Evolutionary conservation across 1,284 basidiomycete species (phyloP), one percentile per base, ranked within the genome.

Genomic region (Microstroma glucosiphilum): DNA sequence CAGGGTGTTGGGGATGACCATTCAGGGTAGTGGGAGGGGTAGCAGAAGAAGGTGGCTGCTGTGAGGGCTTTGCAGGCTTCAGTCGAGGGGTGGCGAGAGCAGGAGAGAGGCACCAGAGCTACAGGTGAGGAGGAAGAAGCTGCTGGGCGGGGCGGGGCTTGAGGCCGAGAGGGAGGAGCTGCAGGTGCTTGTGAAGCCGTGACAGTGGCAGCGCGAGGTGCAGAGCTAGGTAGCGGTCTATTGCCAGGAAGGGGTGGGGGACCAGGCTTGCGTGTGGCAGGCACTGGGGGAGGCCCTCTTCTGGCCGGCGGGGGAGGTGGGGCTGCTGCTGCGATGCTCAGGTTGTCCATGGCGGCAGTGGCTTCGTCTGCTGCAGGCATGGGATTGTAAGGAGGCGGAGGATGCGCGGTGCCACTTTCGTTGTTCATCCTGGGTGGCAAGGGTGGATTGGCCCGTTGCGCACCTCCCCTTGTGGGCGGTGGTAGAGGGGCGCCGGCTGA

Each of bases 191-290:
- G 76, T 72, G 15, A 77, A 66, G 15, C 75, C 59, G 17, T 58
- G 59, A 42, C 74, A 75, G 61, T 75, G 76, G 26, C 69, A 71
- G 11, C 64, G 56, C 54, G 76, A 74, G 59, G 76, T 72, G 19
- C 63, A 56, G n/a, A 62, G 63, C 11, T 67, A 68, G 60, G 76
- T 73, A 23, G 61, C 64, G 8, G 19, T 57, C 37, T 30, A 40
- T 30, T 57, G 72, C 71, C 59, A 76, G 73, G 43, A 71, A 62
- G 56, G 74, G 67, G 37, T 71, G 62, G 1, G 9, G 30, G 30
- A 59, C 60, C 30, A 60, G 12, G 8, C 57, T 60, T 11, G 61
- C 40, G 6, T 61, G 60, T 19, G 17, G 26, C 11, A n/a, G n/a
- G 19, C 21, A 51, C 43, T 15, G 60, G 42, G 8, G 62, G 55